Evolutionary conservation across 371 early-diverging fungal species (phyloP), one percentile per base, ranked within the genome.

Genomic region (Encephalitozoon cuniculi): DNA sequence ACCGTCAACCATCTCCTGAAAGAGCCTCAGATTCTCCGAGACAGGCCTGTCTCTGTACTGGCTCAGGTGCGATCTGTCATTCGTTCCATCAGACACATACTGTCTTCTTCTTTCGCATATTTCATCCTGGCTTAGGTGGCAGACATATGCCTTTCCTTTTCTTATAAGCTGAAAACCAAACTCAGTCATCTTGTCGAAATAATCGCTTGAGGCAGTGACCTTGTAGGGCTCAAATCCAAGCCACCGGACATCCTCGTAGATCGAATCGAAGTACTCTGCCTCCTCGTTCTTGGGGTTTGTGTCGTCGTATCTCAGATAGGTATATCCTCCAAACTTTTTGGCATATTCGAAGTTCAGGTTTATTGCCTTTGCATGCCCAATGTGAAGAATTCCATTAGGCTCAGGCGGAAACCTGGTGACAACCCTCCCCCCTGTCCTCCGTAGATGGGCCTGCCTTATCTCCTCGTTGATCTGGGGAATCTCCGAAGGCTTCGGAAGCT

Each of bases 281-380:
- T 96, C 94, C 82, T 99, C 99, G 21, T 96, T 94, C 85, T 90
- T 92, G 26, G 99, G 99, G 83, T 98, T 98, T 54, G 99, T 98
- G 86, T 97, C 97, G 83, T 96, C 97, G 81, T 93, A 99, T 74
- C 99, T 90, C 78, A 99, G 87, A 85, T 94, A 94, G 70, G 91
- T 91, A 72, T 89, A 82, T 49, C 99, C 98, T 64, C 90, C 88
- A 84, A 93, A 90, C 11, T 91, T 91, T 76, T 90, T 88, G 37
- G 95, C 97, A 80, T 93, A 96, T 68, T 93, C 94, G 88, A 97
- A 97, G 85, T 93, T 94, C 81, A 98, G 89, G 84, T 96, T 96
- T 87, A 97, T 92, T 40, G 97, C 97, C 86, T 99, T 99, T 59
- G 97, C 97, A 84, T 99, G 99, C 66, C 99, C 98, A 85, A 99